Percentiles rank a stretch among this genome's conserved stretches.
Conservation (phyloP, 768 basidiomycete genomes). For the Podaxis sp. region DNA sequence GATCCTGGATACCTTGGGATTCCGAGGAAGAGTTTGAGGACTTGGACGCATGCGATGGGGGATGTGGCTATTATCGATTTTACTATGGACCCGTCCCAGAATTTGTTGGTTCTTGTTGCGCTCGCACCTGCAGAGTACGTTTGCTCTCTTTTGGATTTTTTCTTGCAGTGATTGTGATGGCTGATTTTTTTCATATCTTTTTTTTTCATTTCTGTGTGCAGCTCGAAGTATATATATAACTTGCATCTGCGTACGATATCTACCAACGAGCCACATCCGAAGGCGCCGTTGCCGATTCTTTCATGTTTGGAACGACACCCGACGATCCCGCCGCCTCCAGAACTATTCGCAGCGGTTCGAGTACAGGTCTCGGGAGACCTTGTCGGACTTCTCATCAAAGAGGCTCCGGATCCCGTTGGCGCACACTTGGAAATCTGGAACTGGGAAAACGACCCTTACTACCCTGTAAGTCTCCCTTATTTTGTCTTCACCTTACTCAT, state of each 20-base stretch:
- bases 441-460: conserved; percentile 40
- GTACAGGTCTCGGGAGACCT: conserved; percentile 47
- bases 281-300: conserved; percentile 38
- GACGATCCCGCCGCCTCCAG: conserved; percentile 27
- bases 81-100: conserved; percentile 57
- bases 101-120: conserved; percentile 51
- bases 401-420: conserved; percentile 37
- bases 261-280: conserved; percentile 51
- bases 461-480: conserved; percentile 35
- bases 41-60: conserved; percentile 45
- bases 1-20: conserved; percentile 24
- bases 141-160: no score
- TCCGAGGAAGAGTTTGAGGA: conserved; percentile 26
- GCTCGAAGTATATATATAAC: conserved; percentile 44
- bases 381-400: conserved; percentile 50
- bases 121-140: conserved; percentile 42
- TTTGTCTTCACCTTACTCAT: not conserved
- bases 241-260: conserved; percentile 50
- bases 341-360: conserved; percentile 40
- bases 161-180: not conserved
- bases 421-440: conserved; percentile 54
- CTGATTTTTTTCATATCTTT: not conserved
- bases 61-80: conserved; percentile 51
- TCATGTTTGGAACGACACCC: conserved; percentile 36
- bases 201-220: conserved; percentile 19